These are phyloP conservation scores for Serendipita sp. DNA, from an alignment of 768 basidiomycete genomes.

Conservation along the genomic window DNA sequence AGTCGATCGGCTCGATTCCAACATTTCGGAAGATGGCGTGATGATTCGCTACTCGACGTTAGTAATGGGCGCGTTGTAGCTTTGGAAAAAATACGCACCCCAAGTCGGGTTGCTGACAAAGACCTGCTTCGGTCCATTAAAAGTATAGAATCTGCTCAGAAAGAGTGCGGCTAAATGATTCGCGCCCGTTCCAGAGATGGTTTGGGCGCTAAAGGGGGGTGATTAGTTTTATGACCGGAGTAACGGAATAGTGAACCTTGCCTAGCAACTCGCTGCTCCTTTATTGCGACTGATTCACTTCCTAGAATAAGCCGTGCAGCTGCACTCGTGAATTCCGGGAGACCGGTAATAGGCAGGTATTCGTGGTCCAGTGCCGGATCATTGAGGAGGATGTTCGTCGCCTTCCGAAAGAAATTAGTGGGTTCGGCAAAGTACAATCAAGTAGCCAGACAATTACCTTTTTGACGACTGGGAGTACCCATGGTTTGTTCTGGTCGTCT, in stretches of 20 bases:
- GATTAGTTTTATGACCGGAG: neutral
- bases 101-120: conserved; percentile 90
- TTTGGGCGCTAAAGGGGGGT: conserved; percentile 46
- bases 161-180: conserved; percentile 87
- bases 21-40: conserved; percentile 81
- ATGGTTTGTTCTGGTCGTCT: conserved; percentile 73
- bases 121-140: conserved; percentile 45
- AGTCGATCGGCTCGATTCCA: conserved; percentile 69
- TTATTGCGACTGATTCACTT: conserved; percentile 46
- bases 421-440: conserved; percentile 2
- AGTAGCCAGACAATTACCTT: conserved; percentile 33
- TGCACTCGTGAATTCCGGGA: conserved; percentile 62
- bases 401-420: conserved; percentile 26
- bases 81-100: conserved; percentile 36
- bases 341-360: conserved; percentile 80
- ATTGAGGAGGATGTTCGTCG: conserved; percentile 48
- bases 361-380: conserved; percentile 73
- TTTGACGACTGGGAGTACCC: conserved; percentile 82
- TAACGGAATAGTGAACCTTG: conserved; percentile 7
- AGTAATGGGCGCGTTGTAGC: neutral
- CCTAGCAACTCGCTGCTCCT: conserved; percentile 50
- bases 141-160: conserved; percentile 65
- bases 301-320: conserved; percentile 77
- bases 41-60: conserved; percentile 49
- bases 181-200: conserved; percentile 90